Base-by-base conservation (phyloP, 805 yeast species). In the Wickerhamomyces pijperi region DNA sequence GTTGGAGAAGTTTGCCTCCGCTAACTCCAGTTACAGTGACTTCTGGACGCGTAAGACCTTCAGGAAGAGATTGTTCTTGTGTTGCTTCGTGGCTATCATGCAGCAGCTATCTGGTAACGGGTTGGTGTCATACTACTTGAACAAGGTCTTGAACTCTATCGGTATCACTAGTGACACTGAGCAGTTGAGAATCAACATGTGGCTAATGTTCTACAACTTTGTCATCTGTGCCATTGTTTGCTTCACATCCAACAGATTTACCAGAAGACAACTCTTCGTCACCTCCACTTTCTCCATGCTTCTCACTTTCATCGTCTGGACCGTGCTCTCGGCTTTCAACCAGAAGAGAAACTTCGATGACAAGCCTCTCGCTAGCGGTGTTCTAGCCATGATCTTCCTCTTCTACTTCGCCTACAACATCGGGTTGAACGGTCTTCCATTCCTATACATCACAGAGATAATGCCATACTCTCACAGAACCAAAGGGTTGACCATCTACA, bases 101-200 rank as follows among this genome's bases (percentile, higher is more conserved):
- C 60, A 60, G 65, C 74, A 68, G 46, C 52, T 67, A 20, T 65
- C 73, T 16, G 77, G 77, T 48, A 70, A 68, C 47, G 73, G 72
- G 39, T 55, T 71, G 37, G 70, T 70, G 16, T 64, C 73, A 3
- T 71, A 69, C 59, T 72, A 72, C 53, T 58, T 72, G 46, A 61
- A 61, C 44, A 60, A 63, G 45, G 79, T 74, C 9, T 63, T 74
- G 48, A 53, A 58, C 41, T 66, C 74, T 18, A 71, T 74, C 50
- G 78, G 79, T 41, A 70, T 73, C 47, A 70, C 72, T 35, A 58
- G 51, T 11, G 53, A 60, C n/a, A 53, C 54, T 32, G 50, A 58
- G 39, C 73, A 73, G 51, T 61, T 72, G 36, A 48, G 61, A 38
- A 63, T 72, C 48, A 73, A 72, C 50, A 73, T 70, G 39, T 63